Conservation (phyloP, 78 protist species). For the Emiliania huxleyi region DNA sequence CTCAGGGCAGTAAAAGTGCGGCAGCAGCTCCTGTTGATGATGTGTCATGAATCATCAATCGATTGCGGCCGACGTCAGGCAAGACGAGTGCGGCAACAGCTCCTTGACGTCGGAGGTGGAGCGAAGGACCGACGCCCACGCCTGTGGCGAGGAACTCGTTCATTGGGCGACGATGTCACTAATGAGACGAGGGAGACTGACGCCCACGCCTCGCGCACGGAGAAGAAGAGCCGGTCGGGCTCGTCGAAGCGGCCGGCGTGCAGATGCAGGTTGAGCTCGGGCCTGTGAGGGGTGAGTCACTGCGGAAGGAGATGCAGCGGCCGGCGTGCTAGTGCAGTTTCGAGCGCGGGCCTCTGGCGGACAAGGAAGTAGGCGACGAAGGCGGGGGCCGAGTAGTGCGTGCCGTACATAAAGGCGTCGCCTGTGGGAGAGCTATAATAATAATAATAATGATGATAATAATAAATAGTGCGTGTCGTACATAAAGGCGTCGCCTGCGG, state of each 20-base stretch:
- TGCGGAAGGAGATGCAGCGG: not conserved
- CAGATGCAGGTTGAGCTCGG: conserved; percentile 26
- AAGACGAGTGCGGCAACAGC: conserved; percentile 21
- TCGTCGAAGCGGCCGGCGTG: conserved; percentile 23
- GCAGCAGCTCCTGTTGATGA: too few relatives aligned
- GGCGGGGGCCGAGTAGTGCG: conserved; percentile 8
- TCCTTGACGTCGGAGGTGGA: not conserved
- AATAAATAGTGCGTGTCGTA: conserved; percentile 27
- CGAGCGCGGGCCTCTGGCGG: not conserved
- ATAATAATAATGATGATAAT: too few relatives aligned
- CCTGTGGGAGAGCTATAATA: too few relatives aligned
- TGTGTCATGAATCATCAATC: too few relatives aligned
- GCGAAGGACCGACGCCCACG: not conserved
- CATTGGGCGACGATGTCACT: too few relatives aligned
- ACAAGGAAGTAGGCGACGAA: conserved; percentile 2
- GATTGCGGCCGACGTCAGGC: not conserved
- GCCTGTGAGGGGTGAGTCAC: not conserved
- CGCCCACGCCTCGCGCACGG: not conserved
- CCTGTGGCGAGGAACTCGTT: not conserved
- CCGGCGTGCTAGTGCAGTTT: not conserved
- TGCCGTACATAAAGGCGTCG: conserved; percentile 15
- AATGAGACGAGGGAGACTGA: too few relatives aligned
- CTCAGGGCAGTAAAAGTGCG: not conserved
- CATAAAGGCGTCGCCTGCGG: too few relatives aligned
- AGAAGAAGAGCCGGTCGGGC: not conserved